These are phyloP conservation scores for Suillus fuscotomentosus DNA, from an alignment of 768 basidiomycete species.

Conservation along the genomic window DNA sequence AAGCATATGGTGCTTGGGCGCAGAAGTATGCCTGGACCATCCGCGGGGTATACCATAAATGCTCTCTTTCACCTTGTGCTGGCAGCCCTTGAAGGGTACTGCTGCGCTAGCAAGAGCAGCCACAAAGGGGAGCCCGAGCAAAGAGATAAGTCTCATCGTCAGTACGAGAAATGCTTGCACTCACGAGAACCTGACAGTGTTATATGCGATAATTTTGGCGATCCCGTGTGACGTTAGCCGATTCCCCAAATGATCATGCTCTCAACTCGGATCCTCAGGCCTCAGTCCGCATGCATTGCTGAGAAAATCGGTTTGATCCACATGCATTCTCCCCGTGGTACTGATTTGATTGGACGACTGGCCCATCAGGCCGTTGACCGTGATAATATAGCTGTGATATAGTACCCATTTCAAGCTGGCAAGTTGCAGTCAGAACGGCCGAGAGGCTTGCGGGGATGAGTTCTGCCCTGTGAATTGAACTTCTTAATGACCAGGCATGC, in stretches of 20 bases:
- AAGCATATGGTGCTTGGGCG: slow-evolving; percentile 46
- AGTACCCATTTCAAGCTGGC: no score
- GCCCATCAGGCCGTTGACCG: not conserved
- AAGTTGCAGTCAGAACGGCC: not conserved
- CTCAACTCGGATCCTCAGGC: no score
- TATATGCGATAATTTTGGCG: not conserved
- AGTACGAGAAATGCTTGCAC: slow-evolving; percentile 15
- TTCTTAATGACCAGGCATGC: no score
- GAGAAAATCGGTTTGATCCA: not conserved
- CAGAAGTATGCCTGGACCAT: slow-evolving; percentile 44
- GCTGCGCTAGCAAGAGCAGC: slow-evolving; percentile 16
- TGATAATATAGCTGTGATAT: not conserved
- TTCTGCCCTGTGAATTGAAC: no score
- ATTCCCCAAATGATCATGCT: not conserved
- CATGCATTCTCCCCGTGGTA: not conserved
- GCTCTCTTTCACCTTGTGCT: slow-evolving; percentile 47
- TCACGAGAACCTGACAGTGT: not conserved
- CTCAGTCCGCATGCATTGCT: not conserved
- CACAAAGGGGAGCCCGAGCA: slow-evolving; percentile 3
- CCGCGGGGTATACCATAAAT: slow-evolving; percentile 41
- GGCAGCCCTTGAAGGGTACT: slow-evolving; percentile 10
- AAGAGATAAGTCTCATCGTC: not conserved
- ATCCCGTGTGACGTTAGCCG: not conserved
- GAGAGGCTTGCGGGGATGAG: not conserved
- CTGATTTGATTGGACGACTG: not conserved